Evolutionary conservation across 1,284 basidiomycete genomes (phyloP), one percentile per base, ranked within the genome.

Genomic region (Gymnopus androsaceus): DNA sequence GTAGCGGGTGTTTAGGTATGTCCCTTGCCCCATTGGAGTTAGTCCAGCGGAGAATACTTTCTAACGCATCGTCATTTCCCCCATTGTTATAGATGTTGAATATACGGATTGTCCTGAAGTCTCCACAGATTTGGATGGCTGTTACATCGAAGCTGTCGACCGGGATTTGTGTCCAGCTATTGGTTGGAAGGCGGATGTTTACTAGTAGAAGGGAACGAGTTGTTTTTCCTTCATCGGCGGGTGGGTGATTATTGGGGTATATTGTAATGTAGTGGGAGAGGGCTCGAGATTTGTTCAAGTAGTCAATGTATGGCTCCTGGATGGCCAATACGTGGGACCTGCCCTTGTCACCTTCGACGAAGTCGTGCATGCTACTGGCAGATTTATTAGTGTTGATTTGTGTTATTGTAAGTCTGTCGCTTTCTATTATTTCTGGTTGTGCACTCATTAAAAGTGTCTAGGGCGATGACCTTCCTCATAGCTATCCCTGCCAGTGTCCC

Each of bases 31-130:
- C 17, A 3, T 14, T 7, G 8, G 19, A 21, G 14, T 19, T 25
- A 3, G 23, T 19, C n/a, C 40, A 41, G 15, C 23, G 4, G 40
- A 21, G 7, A 11, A 41, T 9, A 1, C 3, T 7, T n/a, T 27
- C 9, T 61, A 63, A 81, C 81, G 52, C 50, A 7, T 44, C 11
- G 45, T 56, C 45, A 19, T 65, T 12, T 1, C 46, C 44, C 21
- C 64, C 64, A 36, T 62, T 54, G 40, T 67, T 66, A 57, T 70
- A 71, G 2, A 68, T 55, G 51, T 66, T 71, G 62, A 69, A 65
- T 3, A 72, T 63, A 0, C 58, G 47, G 1, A 68, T 19, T 3
- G 15, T 48, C 0, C 61, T 55, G 9, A 30, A 36, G 2, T 23
- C 21, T 0, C 49, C 57, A 2, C 27, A 41, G 8, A 70, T 1